These are phyloP conservation scores for Ceratobasidium sp. DNA, from an alignment of 1,284 basidiomycete genomes.

Conservation along the genomic window DNA sequence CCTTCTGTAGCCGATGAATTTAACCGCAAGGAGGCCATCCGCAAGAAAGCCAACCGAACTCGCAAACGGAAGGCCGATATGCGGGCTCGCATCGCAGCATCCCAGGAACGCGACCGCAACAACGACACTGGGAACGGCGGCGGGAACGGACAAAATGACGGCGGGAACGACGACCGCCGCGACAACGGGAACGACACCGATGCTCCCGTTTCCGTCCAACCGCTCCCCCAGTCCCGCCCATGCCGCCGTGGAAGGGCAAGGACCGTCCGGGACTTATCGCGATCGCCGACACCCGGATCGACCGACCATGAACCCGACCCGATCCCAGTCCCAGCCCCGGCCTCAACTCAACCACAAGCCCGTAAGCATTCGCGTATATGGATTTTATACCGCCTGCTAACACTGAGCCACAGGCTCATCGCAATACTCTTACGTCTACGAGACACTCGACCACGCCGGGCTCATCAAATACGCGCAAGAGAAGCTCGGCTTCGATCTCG, in stretches of 20 bases:
- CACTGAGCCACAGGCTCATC: background rate
- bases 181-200: background rate
- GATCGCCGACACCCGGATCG: background rate
- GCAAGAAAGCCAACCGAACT: background rate
- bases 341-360: background rate
- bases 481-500: background rate
- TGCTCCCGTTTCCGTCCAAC: background rate
- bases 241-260: background rate
- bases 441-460: constrained; percentile 8
- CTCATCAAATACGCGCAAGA: background rate
- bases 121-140: background rate
- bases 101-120: background rate
- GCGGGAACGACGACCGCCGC: no score
- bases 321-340: background rate
- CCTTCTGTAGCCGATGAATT: background rate
- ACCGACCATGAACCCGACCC: constrained; percentile 5
- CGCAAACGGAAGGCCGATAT: background rate
- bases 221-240: background rate
- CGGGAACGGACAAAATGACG: no score
- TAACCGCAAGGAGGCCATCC: background rate
- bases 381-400: no score
- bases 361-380: background rate
- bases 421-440: background rate
- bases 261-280: background rate
- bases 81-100: background rate